Percentiles rank a stretch among this genome's conserved stretches.
These are phyloP conservation scores for Centella asiatica DNA, from an alignment of 129 eudicot species.

Conservation along the genomic window DNA sequence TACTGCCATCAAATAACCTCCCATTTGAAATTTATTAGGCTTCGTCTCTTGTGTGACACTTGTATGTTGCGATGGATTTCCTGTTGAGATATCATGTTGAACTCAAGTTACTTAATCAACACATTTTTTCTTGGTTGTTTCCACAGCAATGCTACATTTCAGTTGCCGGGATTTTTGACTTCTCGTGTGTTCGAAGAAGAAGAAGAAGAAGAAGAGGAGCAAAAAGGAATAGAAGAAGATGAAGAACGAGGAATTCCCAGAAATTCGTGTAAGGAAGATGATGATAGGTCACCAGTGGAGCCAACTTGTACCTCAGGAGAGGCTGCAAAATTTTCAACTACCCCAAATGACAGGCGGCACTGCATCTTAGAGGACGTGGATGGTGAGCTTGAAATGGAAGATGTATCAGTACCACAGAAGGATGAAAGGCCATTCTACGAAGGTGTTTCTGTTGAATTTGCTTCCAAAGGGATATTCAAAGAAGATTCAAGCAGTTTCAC, in stretches of 20 bases:
- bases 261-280: constrained; percentile 26
- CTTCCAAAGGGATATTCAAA: constrained; percentile 24
- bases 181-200: constrained; percentile 59
- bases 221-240: constrained; percentile 69
- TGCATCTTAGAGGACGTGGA: constrained; percentile 85
- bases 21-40: too few species aligned
- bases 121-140: constrained; percentile 8
- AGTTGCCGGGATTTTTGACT: constrained; percentile 69
- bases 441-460: constrained; percentile 20
- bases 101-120: not conserved
- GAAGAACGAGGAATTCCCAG: constrained; percentile 33
- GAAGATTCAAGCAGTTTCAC: constrained; percentile 21
- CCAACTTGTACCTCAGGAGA: constrained; percentile 26
- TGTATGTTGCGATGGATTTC: not conserved
- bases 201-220: constrained; percentile 70
- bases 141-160: constrained; percentile 81
- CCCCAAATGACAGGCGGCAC: constrained; percentile 81
- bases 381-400: constrained; percentile 99
- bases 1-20: too few species aligned
- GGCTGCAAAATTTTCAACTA: constrained; percentile 30
- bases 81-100: not conserved
- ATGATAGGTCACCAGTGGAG: constrained; percentile 31
- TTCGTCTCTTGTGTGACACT: too few species aligned
- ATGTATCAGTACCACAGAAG: constrained; percentile 70
- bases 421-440: constrained; percentile 35